Base-by-base conservation (phyloP, 768 basidiomycete genomes). In the Lyophyllum shimeji region DNA sequence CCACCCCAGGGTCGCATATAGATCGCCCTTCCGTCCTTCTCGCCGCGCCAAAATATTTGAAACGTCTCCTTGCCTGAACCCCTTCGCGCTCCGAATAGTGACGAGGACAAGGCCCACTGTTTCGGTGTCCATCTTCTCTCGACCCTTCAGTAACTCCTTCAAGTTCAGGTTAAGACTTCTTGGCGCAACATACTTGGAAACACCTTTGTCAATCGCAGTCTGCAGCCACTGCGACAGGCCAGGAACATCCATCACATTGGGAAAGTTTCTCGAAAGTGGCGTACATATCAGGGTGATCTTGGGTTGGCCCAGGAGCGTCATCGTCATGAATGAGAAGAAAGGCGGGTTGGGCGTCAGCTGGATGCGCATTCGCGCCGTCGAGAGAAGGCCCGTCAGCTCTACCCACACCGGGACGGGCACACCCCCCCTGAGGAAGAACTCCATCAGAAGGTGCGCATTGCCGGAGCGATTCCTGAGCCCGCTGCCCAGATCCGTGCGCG, bases 161-260 rank as follows among this genome's bases (percentile, higher is more conserved):
- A 93, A 56, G 63, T 91, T 87, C 37, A 92, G 59, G 2, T 82
- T 88, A 69, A 90, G 70, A 52, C 85, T 86, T 63, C 84, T 82
- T 12, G 90, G 90, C 0, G 87, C 87, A 27, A 89, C 83, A 57
- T 87, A 84, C 56, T 79, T 80, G 3, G 77, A 77, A 2, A 83
- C 71, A 1, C 81, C 86, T 5, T 82, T 77, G 37, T 89, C 82
- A 58, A 92, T 85, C 3, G 82, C 78, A 50, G 75, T 80, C 62
- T 89, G 84, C 27, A 92, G 73, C 76, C 89, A 91, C 0, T 78
- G 76, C 1, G 82, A 85, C 48, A 93, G 69, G 50, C 84, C 80
- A 0, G 90, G 90, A 1, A 92, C 66, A 68, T 92, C 86, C 77
- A 92, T 84, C n/a, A 92, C 74, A 65, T 91, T 90, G 15, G 88